These are phyloP conservation scores for Zoysia matrella DNA, from an alignment of 202 grass and related monocot genomes.

Conservation along the genomic window DNA sequence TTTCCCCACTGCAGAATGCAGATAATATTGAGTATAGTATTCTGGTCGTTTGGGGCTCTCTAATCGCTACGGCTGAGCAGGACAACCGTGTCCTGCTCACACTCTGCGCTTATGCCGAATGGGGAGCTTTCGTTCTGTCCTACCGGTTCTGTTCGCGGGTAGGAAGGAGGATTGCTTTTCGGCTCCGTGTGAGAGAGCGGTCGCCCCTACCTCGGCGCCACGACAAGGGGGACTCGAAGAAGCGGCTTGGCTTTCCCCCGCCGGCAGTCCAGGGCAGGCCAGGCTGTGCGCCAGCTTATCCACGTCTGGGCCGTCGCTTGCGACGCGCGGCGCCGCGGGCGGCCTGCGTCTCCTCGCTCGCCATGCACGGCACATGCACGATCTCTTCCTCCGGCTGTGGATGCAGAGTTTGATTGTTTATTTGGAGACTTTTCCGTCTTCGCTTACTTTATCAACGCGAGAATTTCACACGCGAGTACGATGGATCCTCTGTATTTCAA, in stretches of 20 bases:
- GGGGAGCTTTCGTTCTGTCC: neutral
- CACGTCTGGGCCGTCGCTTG: conserved; percentile 20
- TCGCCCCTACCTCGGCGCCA: conserved; percentile 20
- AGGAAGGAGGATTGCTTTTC: neutral
- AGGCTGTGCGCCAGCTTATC: conserved; percentile 46
- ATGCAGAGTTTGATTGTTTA: neutral
- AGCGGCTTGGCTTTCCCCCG: conserved; percentile 13
- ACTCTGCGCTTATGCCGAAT: neutral
- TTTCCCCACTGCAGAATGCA: neutral
- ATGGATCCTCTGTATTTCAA: neutral
- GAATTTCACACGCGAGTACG: neutral
- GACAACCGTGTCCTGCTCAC: neutral
- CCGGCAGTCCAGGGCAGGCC: conserved; percentile 9
- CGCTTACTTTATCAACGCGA: neutral
- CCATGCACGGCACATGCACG: conserved; percentile 24
- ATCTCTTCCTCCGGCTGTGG: neutral
- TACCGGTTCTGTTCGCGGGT: neutral
- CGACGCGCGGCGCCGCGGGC: neutral
- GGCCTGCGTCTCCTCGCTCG: conserved; percentile 11
- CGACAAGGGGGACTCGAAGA: neutral
- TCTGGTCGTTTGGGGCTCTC: too few relatives aligned
- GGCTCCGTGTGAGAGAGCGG: too few relatives aligned
- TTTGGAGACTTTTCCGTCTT: neutral
- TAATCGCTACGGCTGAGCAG: neutral
- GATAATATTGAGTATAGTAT: neutral